These are phyloP conservation scores for Penicillium olsonii DNA, from an alignment of 2,329 filamentous ascomycete species.

Conservation along the genomic window DNA sequence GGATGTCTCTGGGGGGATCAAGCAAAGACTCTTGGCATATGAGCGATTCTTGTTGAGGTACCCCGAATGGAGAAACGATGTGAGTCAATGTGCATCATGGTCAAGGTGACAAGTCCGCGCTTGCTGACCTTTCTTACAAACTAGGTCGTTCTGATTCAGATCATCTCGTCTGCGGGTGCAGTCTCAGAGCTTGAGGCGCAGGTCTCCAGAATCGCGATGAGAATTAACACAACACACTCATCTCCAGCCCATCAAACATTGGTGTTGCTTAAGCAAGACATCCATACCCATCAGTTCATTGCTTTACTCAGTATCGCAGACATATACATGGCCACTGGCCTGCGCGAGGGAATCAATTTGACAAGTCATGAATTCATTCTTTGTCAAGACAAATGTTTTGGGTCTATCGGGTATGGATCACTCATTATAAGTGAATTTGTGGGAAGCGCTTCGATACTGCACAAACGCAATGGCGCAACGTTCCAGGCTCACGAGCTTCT, in stretches of 20 bases:
- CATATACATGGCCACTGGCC: slow-evolving; percentile 86
- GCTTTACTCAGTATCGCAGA: slow-evolving; percentile 86
- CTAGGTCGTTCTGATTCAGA: slow-evolving; percentile 83
- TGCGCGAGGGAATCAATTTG: slow-evolving; percentile 95
- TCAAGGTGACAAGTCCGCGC: background rate
- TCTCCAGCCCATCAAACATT: slow-evolving; percentile 88
- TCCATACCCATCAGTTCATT: slow-evolving; percentile 88
- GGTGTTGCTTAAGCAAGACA: slow-evolving; percentile 90
- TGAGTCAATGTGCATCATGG: slow-evolving; percentile 24
- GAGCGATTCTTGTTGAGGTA: slow-evolving; percentile 91
- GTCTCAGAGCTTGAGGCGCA: slow-evolving; percentile 81
- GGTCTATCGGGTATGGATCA: slow-evolving; percentile 76
- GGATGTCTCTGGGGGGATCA: slow-evolving; percentile 84
- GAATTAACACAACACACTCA: slow-evolving; percentile 86
- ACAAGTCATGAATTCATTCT: slow-evolving; percentile 90
- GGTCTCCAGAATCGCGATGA: slow-evolving; percentile 87
- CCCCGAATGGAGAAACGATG: slow-evolving; percentile 78
- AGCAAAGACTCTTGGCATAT: slow-evolving; percentile 87
- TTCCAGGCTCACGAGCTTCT: slow-evolving; percentile 77
- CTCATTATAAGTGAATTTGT: slow-evolving; percentile 94
- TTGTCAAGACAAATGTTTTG: slow-evolving; percentile 78
- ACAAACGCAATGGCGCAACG: slow-evolving; percentile 73
- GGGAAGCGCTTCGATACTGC: slow-evolving; percentile 82
- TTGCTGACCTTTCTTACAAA: background rate
- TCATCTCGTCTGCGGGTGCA: slow-evolving; percentile 84